Evolutionary conservation across 768 basidiomycete species (phyloP).

Genomic region (Auricularia cornea): DNA sequence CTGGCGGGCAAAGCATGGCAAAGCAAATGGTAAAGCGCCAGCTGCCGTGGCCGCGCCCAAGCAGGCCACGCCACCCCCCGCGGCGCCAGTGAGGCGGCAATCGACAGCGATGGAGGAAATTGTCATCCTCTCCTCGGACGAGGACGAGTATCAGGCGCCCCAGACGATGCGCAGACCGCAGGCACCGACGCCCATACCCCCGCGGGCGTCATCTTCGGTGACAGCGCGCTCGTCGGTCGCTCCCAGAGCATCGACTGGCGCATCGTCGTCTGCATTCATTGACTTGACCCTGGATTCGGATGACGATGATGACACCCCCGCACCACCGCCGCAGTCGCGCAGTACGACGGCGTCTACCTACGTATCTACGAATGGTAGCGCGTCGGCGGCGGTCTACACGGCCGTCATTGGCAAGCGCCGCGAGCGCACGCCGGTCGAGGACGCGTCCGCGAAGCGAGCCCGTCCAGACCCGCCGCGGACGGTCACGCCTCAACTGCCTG

Average conservation of each 20-base stretch:
- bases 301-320: slow-evolving; percentile 43
- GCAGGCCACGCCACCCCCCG: neutral
- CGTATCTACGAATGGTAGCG: no score
- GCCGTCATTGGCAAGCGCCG: no score
- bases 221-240: slow-evolving; percentile 25
- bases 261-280: slow-evolving; percentile 42
- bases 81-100: slow-evolving; percentile 26
- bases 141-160: slow-evolving; percentile 69
- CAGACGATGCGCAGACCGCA: slow-evolving; percentile 16
- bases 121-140: slow-evolving; percentile 61
- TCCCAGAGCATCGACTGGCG: slow-evolving; percentile 20
- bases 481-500: neutral
- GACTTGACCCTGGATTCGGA: slow-evolving; percentile 79
- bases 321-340: slow-evolving; percentile 15
- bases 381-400: no score
- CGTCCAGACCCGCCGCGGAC: slow-evolving; percentile 8
- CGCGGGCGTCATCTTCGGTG: slow-evolving; percentile 25
- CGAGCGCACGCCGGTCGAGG: neutral
- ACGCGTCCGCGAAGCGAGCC: neutral
- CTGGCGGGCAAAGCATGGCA: slow-evolving; percentile 41
- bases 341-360: no score
- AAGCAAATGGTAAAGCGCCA: neutral
- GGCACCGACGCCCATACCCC: slow-evolving; percentile 11
- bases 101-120: slow-evolving; percentile 47
- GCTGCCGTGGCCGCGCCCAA: neutral